A percentile compares a stretch with the other conserved stretches of the same genome.
Evolutionary conservation across 192 early-diverging fungal species (phyloP).

Genomic region (Coemansia sp.): DNA sequence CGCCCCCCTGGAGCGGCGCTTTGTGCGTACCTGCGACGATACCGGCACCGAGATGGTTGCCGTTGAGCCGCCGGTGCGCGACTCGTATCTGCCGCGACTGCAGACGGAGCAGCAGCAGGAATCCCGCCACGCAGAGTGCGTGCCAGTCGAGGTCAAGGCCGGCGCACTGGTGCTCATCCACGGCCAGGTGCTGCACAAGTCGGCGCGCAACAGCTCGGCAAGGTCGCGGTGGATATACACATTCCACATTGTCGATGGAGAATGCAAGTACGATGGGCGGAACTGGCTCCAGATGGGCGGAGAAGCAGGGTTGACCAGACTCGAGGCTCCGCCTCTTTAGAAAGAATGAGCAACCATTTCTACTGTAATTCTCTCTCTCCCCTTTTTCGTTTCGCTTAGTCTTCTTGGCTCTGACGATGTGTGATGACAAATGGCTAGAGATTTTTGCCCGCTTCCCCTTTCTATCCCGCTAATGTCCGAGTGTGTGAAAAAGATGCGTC

Average conservation of each 20-base stretch:
- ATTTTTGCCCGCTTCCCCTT: too few species aligned
- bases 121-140: not conserved
- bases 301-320: slow-evolving; percentile 23
- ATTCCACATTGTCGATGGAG: slow-evolving; percentile 89
- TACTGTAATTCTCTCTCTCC: too few species aligned
- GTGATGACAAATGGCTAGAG: too few species aligned
- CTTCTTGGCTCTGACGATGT: too few species aligned
- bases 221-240: slow-evolving; percentile 91
- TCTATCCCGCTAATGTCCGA: too few species aligned
- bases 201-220: slow-evolving; percentile 72
- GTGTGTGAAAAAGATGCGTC: too few species aligned
- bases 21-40: slow-evolving; percentile 29
- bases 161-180: slow-evolving; percentile 88
- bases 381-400: too few species aligned
- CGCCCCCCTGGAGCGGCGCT: slow-evolving; percentile 37
- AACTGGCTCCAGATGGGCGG: slow-evolving; percentile 74
- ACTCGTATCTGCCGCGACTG: not conserved
- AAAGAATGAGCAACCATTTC: not conserved
- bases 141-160: slow-evolving; percentile 34
- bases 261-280: slow-evolving; percentile 64
- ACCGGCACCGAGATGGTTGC: slow-evolving; percentile 38
- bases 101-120: not conserved
- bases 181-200: slow-evolving; percentile 82
- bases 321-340: not conserved
- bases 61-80: slow-evolving; percentile 18